Evolutionary conservation across 140 eudicot genomes (phyloP).

Genomic region (Ambrosia hybrid): DNA sequence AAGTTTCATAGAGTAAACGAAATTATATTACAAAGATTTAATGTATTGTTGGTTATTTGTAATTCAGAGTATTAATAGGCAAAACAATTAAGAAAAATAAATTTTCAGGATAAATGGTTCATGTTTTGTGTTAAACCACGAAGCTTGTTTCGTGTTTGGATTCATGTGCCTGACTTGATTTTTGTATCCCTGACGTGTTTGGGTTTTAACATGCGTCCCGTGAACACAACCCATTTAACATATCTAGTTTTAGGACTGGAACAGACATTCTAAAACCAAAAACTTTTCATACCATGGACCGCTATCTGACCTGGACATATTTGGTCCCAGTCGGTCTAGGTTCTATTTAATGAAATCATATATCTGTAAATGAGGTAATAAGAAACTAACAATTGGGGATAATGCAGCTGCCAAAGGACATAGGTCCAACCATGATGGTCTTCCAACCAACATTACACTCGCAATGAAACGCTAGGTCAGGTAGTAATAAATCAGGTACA

Average conservation of each 20-base stretch:
- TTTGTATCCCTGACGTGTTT: too few relatives aligned
- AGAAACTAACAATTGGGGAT: conserved; percentile 64
- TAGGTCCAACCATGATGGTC: conserved; percentile 42
- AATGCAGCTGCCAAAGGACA: conserved; percentile 48
- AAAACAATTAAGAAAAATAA: too few relatives aligned
- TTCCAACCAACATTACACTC: conserved; percentile 62
- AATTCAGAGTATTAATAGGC: too few relatives aligned
- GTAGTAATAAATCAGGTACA: not conserved
- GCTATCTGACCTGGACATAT: too few relatives aligned
- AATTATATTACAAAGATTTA: too few relatives aligned
- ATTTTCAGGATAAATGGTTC: too few relatives aligned
- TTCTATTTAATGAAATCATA: not conserved
- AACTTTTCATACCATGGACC: too few relatives aligned
- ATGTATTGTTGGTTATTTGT: too few relatives aligned
- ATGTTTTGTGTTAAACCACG: too few relatives aligned
- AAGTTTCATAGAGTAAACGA: too few relatives aligned
- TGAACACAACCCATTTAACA: not conserved
- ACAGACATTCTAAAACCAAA: not conserved
- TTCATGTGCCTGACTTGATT: too few relatives aligned
- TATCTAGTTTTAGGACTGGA: not conserved
- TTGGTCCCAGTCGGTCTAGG: not conserved
- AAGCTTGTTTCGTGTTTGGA: too few relatives aligned
- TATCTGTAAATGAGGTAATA: not conserved
- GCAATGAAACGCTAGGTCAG: conserved; percentile 26
- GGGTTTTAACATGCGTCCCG: not conserved